Conservation (phyloP, 2,329 filamentous ascomycete species). For the Lasiodiplodia theobromae region DNA sequence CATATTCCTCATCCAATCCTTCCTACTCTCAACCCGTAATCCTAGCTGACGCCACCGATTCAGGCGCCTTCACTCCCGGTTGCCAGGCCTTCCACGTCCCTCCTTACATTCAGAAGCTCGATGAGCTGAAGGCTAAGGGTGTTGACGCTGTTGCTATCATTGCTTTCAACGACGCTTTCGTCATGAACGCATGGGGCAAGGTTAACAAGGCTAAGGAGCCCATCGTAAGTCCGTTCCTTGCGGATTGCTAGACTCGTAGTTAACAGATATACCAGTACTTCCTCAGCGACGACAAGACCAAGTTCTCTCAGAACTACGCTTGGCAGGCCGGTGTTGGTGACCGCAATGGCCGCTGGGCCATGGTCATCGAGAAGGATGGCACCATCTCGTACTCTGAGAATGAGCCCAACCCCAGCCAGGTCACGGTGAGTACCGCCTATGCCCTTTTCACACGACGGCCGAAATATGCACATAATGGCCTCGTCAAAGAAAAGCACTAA, state of each 20-base stretch:
- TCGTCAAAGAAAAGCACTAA: conserved; percentile 36
- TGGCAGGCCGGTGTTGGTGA: conserved; percentile 74
- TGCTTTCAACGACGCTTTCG: conserved; percentile 83
- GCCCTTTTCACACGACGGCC: too few relatives aligned
- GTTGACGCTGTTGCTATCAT: conserved; percentile 84
- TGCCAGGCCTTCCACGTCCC: conserved; percentile 84
- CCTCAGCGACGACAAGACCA: conserved; percentile 73
- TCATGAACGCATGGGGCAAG: conserved; percentile 92
- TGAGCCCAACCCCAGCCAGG: conserved; percentile 63
- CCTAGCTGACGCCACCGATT: conserved; percentile 2
- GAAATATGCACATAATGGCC: not conserved
- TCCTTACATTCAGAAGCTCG: conserved; percentile 76
- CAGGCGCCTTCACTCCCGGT: conserved; percentile 83
- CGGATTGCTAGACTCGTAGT: not conserved
- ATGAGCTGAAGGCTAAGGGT: conserved; percentile 77
- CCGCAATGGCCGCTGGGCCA: conserved; percentile 79
- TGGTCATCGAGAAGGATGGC: conserved; percentile 79
- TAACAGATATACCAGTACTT: conserved; percentile 64
- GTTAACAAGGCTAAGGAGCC: conserved; percentile 79
- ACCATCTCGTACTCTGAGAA: conserved; percentile 82
- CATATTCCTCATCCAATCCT: not conserved
- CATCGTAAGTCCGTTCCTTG: conserved; percentile 56
- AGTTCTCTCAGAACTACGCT: conserved; percentile 79
- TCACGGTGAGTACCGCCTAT: conserved; percentile 49
- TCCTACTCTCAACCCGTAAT: not conserved